Conservation (phyloP, 2,329 filamentous ascomycete genomes). For the Penicillium fuscoglaucum region DNA sequence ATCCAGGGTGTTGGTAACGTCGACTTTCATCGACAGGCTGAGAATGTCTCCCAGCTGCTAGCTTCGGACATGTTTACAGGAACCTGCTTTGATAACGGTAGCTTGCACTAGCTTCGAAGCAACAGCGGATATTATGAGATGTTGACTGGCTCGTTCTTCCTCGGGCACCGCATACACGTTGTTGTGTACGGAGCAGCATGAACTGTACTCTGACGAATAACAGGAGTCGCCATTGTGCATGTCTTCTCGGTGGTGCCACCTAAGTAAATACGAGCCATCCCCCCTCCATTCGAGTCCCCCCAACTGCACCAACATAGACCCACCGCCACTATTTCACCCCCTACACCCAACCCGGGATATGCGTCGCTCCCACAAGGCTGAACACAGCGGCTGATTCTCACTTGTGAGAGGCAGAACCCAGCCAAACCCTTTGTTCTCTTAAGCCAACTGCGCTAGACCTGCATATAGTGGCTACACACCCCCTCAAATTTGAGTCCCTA, state of each 20-base stretch:
- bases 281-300: neutral
- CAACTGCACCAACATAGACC: neutral
- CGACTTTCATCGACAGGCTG: conserved; percentile 17
- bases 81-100: neutral
- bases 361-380: neutral
- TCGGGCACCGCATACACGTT: neutral
- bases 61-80: neutral
- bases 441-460: neutral
- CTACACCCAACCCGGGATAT: neutral
- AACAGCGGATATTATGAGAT: conserved; percentile 3
- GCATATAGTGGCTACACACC: neutral
- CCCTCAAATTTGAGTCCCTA: neutral
- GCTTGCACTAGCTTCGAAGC: neutral
- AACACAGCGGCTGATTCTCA: neutral
- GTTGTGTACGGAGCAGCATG: neutral
- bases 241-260: neutral
- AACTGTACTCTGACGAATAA: neutral
- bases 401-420: neutral
- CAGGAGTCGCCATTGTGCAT: neutral
- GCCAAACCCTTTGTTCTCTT: neutral
- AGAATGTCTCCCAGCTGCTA: conserved; percentile 1
- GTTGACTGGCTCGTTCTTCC: neutral
- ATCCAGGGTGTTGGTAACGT: conserved; percentile 9
- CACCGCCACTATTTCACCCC: neutral
- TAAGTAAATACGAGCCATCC: neutral